Conservation (phyloP, 768 basidiomycete species). For the Gloeopeniophorella convolvens region DNA sequence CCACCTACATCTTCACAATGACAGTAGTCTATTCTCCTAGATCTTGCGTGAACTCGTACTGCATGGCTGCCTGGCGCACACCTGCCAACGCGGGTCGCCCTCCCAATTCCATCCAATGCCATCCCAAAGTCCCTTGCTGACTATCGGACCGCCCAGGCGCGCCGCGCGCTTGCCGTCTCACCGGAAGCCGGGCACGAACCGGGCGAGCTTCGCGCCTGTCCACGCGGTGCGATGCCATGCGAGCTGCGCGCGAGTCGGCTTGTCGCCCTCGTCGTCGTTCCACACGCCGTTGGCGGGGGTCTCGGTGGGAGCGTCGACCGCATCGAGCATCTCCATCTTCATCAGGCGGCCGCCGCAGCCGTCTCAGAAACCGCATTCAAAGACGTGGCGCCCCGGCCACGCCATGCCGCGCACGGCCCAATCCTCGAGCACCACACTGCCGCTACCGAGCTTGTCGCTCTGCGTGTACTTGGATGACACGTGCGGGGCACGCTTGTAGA, state of each 20-base stretch:
- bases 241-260: slow-evolving; percentile 27
- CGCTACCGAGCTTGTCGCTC: not conserved
- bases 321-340: too few species aligned
- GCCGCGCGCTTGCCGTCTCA: slow-evolving; percentile 58
- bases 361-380: slow-evolving; percentile 88
- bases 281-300: slow-evolving; percentile 75
- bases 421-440: slow-evolving; percentile 66
- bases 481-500: slow-evolving; percentile 55
- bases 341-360: too few species aligned
- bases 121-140: too few species aligned
- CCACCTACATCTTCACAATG: too few species aligned
- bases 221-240: slow-evolving; percentile 76
- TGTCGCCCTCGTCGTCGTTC: slow-evolving; percentile 55
- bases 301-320: slow-evolving; percentile 54
- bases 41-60: too few species aligned
- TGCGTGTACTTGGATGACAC: slow-evolving; percentile 32
- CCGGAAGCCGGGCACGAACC: slow-evolving; percentile 66
- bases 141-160: slow-evolving; percentile 55
- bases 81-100: too few species aligned
- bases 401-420: slow-evolving; percentile 95
- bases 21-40: too few species aligned
- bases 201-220: slow-evolving; percentile 58
- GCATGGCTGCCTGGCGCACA: too few species aligned
- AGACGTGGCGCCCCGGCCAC: slow-evolving; percentile 87
- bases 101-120: too few species aligned